Evolutionary conservation across 805 yeast genomes (phyloP).

Genomic region (Clavispora fructus): DNA sequence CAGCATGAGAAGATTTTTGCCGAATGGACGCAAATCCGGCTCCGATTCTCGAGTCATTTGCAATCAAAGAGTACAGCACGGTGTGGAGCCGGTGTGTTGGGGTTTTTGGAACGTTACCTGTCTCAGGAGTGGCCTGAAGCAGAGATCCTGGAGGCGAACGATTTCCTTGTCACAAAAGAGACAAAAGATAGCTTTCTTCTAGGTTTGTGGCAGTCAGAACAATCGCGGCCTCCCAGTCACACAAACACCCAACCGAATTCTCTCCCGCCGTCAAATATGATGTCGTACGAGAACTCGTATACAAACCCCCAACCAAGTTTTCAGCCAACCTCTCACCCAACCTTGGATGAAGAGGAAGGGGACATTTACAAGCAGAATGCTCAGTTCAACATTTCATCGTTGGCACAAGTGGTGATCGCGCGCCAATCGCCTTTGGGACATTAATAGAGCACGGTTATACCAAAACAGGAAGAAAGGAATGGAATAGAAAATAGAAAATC

Average conservation of each 20-base stretch:
- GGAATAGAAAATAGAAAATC: neutral
- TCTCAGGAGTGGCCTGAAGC: neutral
- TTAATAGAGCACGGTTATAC: neutral
- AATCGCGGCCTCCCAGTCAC: neutral
- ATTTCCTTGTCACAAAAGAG: neutral
- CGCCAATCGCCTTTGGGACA: neutral
- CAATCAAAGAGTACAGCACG: slow-evolving; percentile 2
- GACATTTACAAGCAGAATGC: neutral
- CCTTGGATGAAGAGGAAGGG: neutral
- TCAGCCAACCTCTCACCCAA: neutral
- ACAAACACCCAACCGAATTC: neutral
- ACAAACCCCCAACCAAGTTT: neutral
- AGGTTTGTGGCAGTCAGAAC: slow-evolving; percentile 4
- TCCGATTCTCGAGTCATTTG: slow-evolving; percentile 23
- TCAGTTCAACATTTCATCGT: neutral
- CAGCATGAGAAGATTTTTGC: slow-evolving; percentile 33
- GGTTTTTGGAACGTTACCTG: neutral
- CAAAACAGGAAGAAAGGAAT: too few relatives aligned
- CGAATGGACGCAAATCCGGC: slow-evolving; percentile 33
- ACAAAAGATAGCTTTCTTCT: slow-evolving; percentile 2
- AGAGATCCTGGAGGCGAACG: neutral
- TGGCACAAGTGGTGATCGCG: slow-evolving; percentile 2
- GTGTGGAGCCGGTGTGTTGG: slow-evolving; percentile 8
- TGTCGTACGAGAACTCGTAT: neutral
- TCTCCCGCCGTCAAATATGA: neutral